Evolutionary conservation across 1,284 basidiomycete species (phyloP), one percentile per base, ranked within the genome.

Genomic region (Filobasidium uniguttulatum): DNA sequence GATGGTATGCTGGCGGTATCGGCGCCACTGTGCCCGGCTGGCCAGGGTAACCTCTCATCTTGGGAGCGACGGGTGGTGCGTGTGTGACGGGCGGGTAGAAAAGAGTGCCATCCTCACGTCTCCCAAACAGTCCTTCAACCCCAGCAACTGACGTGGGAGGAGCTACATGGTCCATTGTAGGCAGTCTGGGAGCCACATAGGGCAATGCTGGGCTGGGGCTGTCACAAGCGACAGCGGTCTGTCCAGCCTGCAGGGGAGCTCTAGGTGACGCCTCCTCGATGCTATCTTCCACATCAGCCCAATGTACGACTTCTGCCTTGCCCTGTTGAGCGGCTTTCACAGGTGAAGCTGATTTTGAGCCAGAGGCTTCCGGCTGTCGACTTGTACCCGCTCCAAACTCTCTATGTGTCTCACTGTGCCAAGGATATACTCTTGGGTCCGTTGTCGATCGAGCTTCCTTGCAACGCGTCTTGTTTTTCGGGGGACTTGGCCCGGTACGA

Each of bases 241-340:
- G n/a, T n/a, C n/a, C n/a, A n/a, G n/a, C n/a, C n/a, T n/a, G n/a
- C n/a, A n/a, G n/a, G 4, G 25, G 10, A 3, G 25, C 25, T 43
- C 25, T n/a, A 3, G 40, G 40, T n/a, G 31, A 33, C n/a, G 23
- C 40, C 26, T 43, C 40, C 15, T 43, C 40, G 15, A 43, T 9
- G 20, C 40, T 43, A 43, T 43, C 40, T 26, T 43, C 40, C 8
- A 43, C 20, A 20, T 43, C 40, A 26, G 40, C 40, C 40, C 40
- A 43, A 19, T 29, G n/a, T 26, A 43, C 17, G 10, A 23, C 40
- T 29, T 26, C 22, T n/a, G n/a, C n/a, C n/a, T n/a, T n/a, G n/a
- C n/a, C n/a, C n/a, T n/a, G n/a, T n/a, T n/a, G n/a, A n/a, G n/a
- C n/a, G n/a, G n/a, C n/a, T n/a, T n/a, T n/a, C n/a, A n/a, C n/a